phyloP scores from a whole-genome alignment of 2,329 filamentous ascomycete species.

The Emergomyces orientalis region DNA sequence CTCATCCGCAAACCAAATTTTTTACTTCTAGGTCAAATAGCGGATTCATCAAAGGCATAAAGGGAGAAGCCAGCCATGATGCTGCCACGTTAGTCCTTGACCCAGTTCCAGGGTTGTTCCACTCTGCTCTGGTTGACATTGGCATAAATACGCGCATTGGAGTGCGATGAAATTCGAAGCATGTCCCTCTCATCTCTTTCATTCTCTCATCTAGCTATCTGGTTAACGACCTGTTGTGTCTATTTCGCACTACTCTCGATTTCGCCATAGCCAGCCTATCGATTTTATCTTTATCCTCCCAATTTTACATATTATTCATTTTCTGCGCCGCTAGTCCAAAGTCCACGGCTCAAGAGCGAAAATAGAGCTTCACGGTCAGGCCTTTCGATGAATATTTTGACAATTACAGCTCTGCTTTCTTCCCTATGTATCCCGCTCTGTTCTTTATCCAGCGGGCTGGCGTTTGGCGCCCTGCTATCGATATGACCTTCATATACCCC shows the following conservation, averaged over 20 bases:
- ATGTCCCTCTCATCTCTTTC: not conserved
- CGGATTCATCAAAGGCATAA: not conserved
- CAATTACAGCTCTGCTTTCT: not conserved
- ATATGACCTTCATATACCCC: not conserved
- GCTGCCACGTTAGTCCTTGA: not conserved
- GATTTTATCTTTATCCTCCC: not conserved
- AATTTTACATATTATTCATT: not conserved
- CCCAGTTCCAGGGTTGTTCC: not conserved
- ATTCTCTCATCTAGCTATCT: not conserved
- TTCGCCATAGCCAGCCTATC: not conserved
- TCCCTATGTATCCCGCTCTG: not conserved
- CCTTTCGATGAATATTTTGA: not conserved
- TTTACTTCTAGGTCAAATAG: no score
- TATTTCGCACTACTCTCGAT: not conserved
- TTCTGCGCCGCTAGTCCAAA: not conserved
- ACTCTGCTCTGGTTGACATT: not conserved
- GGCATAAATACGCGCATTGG: constrained; percentile 1
- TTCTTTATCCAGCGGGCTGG: not conserved
- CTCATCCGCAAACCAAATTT: not conserved
- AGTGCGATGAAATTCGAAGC: not conserved
- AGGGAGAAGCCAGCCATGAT: not conserved
- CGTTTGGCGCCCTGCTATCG: no score
- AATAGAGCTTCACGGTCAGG: not conserved
- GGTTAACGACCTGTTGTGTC: not conserved
- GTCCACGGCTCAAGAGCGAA: not conserved